phyloP scores from a whole-genome alignment of 768 basidiomycete species.

The Termitomyces sp. region DNA sequence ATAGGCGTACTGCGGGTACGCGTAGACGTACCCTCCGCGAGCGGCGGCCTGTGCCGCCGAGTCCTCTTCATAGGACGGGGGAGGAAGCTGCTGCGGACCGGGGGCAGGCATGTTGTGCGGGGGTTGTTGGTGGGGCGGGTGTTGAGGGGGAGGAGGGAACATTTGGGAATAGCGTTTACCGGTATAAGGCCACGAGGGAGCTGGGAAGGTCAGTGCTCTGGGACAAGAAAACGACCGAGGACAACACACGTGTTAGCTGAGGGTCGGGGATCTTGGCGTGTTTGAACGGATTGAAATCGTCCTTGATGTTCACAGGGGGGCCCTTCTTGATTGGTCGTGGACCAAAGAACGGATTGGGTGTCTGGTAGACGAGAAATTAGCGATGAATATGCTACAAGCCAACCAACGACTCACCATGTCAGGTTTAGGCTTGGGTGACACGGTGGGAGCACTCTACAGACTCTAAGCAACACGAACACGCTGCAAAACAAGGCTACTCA shows the following conservation, averaged over 20 bases:
- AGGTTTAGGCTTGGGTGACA: conserved; percentile 58
- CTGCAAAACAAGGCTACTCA: conserved; percentile 23
- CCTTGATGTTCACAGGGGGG: conserved; percentile 77
- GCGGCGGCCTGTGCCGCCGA: conserved; percentile 52
- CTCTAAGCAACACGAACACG: too few species aligned
- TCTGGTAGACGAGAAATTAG: conserved; percentile 20
- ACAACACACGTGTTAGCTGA: conserved; percentile 60
- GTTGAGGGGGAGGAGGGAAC: conserved; percentile 60
- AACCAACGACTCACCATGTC: conserved; percentile 36
- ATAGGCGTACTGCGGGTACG: conserved; percentile 73
- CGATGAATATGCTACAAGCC: not conserved
- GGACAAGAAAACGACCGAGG: not conserved
- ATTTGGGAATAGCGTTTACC: conserved; percentile 81
- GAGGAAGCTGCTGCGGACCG: conserved; percentile 63
- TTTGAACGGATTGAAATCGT: conserved; percentile 98
- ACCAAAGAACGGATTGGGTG: conserved; percentile 89
- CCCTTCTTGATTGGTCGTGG: conserved; percentile 71
- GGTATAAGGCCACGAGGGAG: conserved; percentile 78
- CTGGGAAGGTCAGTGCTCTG: conserved; percentile 27
- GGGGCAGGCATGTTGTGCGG: conserved; percentile 62
- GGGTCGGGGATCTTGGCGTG: conserved; percentile 77
- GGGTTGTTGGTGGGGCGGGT: conserved; percentile 56
- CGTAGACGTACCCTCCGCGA: conserved; percentile 61
- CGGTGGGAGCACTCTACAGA: conserved; percentile 41
- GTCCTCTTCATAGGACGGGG: conserved; percentile 79